Conservation (phyloP, 768 basidiomycete genomes). For the Holtermannia corniformis region DNA sequence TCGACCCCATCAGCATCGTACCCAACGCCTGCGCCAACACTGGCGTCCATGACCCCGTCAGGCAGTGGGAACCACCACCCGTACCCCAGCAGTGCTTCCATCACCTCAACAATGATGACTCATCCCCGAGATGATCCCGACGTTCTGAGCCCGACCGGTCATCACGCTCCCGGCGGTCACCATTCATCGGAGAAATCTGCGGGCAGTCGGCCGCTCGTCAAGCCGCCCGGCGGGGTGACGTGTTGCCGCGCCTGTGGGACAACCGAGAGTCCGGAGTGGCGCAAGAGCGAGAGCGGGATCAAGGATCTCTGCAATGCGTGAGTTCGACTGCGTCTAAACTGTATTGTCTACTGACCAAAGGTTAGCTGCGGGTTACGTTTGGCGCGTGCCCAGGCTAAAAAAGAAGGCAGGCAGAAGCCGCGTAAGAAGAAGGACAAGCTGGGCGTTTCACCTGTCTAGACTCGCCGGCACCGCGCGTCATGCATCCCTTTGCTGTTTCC, state of each 20-base stretch:
- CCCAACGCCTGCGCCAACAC: neutral
- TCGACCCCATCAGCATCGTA: neutral
- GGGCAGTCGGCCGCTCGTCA: conserved; percentile 23
- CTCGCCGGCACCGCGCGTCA: neutral
- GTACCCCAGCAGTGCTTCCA: neutral
- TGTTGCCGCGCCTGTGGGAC: conserved; percentile 34
- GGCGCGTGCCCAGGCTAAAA: conserved; percentile 36
- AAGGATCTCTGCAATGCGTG: conserved; percentile 41
- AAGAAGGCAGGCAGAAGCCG: conserved; percentile 38
- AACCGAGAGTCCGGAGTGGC: conserved; percentile 36
- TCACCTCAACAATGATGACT: conserved; percentile 1
- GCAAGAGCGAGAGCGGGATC: conserved; percentile 33
- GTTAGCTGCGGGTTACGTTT: conserved; percentile 35
- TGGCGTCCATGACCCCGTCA: neutral
- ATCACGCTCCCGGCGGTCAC: neutral
- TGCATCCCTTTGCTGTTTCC: no score
- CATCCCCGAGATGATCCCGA: neutral
- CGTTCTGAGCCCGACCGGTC: neutral
- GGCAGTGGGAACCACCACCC: neutral
- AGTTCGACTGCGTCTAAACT: conserved; percentile 10
- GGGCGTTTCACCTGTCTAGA: neutral
- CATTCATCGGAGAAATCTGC: conserved; percentile 5
- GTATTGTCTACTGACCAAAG: neutral
- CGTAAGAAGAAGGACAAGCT: conserved; percentile 29
- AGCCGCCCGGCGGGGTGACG: conserved; percentile 32